phyloP scores from a whole-genome alignment of 352 stramenopile genomes.

The Blastocystis sp. region DNA sequence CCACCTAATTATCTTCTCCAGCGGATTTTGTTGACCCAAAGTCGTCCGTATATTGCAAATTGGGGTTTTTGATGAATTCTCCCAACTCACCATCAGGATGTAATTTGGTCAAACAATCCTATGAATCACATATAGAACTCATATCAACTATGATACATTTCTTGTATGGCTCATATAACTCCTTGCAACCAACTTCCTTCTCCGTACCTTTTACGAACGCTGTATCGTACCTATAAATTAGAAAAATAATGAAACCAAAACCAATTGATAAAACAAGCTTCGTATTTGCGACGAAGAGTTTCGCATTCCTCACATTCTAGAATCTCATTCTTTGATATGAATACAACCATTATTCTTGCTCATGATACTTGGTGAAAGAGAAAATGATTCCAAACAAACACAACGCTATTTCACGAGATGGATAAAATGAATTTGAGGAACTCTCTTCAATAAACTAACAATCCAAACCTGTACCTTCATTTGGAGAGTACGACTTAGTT shows the following conservation, averaged over 20 bases:
- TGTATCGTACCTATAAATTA: slow-evolving; percentile 38
- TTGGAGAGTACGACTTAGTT: not conserved
- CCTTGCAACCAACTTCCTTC: slow-evolving; percentile 41
- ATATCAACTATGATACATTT: slow-evolving; percentile 11
- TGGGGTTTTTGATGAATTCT: slow-evolving; percentile 36
- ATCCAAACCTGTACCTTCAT: slow-evolving; percentile 5
- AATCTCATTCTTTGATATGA: not conserved
- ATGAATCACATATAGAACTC: not conserved
- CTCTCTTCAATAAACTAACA: not conserved
- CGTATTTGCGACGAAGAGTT: slow-evolving; percentile 40
- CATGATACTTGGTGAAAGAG: not conserved
- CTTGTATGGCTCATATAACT: slow-evolving; percentile 10
- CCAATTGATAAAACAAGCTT: slow-evolving; percentile 57
- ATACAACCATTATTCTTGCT: slow-evolving; percentile 37
- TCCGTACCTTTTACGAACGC: slow-evolving; percentile 10
- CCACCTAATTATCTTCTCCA: not conserved
- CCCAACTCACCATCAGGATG: slow-evolving; percentile 55
- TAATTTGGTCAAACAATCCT: slow-evolving; percentile 34
- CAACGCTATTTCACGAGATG: not conserved
- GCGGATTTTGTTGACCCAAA: slow-evolving; percentile 16
- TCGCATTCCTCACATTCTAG: slow-evolving; percentile 50
- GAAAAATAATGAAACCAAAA: not conserved
- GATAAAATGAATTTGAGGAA: slow-evolving; percentile 54
- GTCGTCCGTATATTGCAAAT: slow-evolving; percentile 43
- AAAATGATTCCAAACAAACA: not conserved